Base-by-base conservation (phyloP, 1,284 basidiomycete species). In the Papiliotrema fonsecae region DNA sequence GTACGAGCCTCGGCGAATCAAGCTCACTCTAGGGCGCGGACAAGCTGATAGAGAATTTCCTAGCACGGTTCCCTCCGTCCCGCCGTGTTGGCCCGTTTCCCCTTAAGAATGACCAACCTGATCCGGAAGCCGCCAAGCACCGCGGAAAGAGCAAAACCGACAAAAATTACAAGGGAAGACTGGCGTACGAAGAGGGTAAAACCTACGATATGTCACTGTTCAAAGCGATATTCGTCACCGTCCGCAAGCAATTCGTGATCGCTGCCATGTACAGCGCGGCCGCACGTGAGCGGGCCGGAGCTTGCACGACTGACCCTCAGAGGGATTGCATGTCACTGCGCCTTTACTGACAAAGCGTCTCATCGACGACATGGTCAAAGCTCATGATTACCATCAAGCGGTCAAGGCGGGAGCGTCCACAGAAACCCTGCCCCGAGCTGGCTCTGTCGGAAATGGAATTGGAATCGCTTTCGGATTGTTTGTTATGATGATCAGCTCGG, bases 161-260 rank as follows among this genome's bases (percentile, higher is more conserved):
- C 27, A 49, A 50, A 27, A 42, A 55, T 3, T 47, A 42, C 2
- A 28, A 47, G 25, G 61, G 58, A 4, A 40, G 51, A 11, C 45
- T 60, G 6, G 39, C 26, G 1, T 30, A 40, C 11, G 50, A 52
- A 22, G 52, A 59, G 30, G 57, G 55, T 9, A 64, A 56, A 10
- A 60, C 69, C 39, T 79, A 81, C 55, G 82, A 84, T 53, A 74
- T 77, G 19, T 83, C 81, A 10, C 68, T 87, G n/a, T 72, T 81
- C 45, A 75, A 74, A 54, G 82, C 51, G 2, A 38, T 54, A 22
- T 19, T 34, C 7, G 43, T 35, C 19, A 35, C 28, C 16, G 4
- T 47, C 5, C 36, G 36, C 16, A 31, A 16, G 34, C 34, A 14
- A 6, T 16, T 35, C 6, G 34, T 24, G 6, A 9, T 16, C n/a